Conservation (phyloP, 345 rosid genomes). For the Boechera divaricarpa region DNA sequence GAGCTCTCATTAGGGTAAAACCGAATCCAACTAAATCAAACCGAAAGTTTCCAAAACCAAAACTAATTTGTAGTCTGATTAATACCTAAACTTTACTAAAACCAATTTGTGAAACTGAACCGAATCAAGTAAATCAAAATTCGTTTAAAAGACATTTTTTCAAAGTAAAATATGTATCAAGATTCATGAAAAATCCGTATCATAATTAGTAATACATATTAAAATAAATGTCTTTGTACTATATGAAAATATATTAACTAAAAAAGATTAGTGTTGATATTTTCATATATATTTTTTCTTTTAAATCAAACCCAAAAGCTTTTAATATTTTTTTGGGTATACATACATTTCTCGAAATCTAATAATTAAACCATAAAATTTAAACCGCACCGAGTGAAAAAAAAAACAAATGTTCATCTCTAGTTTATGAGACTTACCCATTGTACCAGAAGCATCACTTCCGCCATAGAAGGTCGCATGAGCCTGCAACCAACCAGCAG, state of each 20-base stretch:
- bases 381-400: background rate
- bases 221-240: too few relatives aligned
- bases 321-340: background rate
- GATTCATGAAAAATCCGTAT: background rate
- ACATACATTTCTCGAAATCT: too few relatives aligned
- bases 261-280: too few relatives aligned
- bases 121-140: too few relatives aligned
- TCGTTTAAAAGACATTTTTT: background rate
- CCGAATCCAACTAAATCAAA: background rate
- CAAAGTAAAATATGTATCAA: background rate
- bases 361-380: background rate
- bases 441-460: slow-evolving; percentile 66
- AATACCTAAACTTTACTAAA: background rate
- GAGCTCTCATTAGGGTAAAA: background rate
- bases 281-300: too few relatives aligned
- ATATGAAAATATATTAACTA: too few relatives aligned
- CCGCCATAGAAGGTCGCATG: slow-evolving; percentile 75
- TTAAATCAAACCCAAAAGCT: background rate
- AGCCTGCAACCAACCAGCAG: slow-evolving; percentile 58
- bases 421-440: slow-evolving; percentile 49
- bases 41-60: too few relatives aligned
- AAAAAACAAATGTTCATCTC: background rate
- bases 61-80: background rate
- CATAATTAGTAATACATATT: too few relatives aligned
- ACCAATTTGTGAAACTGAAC: background rate